These are phyloP conservation scores for Hirsutella rhossiliensis DNA, from an alignment of 2,329 filamentous ascomycete species.

Conservation along the genomic window DNA sequence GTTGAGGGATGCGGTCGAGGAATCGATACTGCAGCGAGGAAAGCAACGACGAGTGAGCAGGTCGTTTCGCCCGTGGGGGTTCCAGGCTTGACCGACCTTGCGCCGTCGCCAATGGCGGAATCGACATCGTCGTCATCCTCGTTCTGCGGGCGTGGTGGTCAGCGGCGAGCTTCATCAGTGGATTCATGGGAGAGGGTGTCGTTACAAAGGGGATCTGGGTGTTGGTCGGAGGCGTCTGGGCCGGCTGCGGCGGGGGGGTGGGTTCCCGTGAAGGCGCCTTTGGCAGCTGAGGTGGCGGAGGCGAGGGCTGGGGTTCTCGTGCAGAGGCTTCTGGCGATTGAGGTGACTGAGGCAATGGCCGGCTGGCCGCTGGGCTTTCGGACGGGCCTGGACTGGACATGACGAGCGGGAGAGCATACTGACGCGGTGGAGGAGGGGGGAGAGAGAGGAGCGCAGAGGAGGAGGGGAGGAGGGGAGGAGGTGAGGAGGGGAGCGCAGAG, in stretches of 20 bases:
- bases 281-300: not conserved
- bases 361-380: not conserved
- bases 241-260: not conserved
- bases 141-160: not conserved
- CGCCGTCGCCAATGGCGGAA: constrained; percentile 11
- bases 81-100: not conserved
- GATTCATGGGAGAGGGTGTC: not conserved
- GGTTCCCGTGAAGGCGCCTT: no score
- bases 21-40: constrained; percentile 5
- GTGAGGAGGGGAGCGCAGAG: not conserved
- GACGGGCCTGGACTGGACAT: not conserved
- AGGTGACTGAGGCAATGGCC: not conserved
- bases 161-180: not conserved
- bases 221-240: constrained; percentile 2
- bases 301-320: no score
- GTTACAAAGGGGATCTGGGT: constrained; percentile 9
- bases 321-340: not conserved
- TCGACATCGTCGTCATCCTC: constrained; percentile 10
- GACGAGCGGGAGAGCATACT: not conserved
- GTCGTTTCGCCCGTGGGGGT: not conserved
- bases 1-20: constrained; percentile 18
- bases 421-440: not conserved
- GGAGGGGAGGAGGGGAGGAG: not conserved
- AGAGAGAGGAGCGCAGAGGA: not conserved
- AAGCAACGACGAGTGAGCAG: not conserved